A percentile compares a stretch with the other conserved stretches of the same genome.
phyloP scores from a whole-genome alignment of 2,329 filamentous ascomycete genomes.

The Colletotrichum noveboracense region DNA sequence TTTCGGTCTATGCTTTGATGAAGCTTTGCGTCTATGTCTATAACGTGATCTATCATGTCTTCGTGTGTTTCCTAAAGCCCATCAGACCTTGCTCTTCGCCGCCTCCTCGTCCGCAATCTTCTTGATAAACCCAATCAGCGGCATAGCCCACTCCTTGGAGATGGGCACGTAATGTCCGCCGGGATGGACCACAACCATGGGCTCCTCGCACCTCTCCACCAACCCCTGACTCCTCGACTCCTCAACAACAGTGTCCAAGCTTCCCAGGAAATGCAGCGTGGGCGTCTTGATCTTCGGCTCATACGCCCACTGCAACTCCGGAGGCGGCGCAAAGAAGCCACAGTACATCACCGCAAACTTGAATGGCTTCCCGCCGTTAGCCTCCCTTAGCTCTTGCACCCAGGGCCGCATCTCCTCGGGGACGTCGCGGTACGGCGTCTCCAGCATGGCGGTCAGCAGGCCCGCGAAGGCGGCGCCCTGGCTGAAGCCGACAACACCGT shows the following conservation, averaged over 20 bases:
- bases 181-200: constrained; percentile 71
- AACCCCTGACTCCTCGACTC: constrained; percentile 73
- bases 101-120: constrained; percentile 34
- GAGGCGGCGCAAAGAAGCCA: constrained; percentile 72
- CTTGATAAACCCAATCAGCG: constrained; percentile 74
- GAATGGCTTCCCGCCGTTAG: constrained; percentile 53
- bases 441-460: constrained; percentile 75
- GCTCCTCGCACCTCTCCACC: constrained; percentile 66
- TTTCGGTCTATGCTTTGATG: constrained; percentile 17
- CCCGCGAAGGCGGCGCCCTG: constrained; percentile 78
- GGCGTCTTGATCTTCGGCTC: constrained; percentile 79
- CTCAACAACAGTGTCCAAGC: constrained; percentile 86
- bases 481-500: constrained; percentile 82
- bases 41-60: constrained; percentile 17
- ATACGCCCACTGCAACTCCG: constrained; percentile 68
- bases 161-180: constrained; percentile 91
- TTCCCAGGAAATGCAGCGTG: constrained; percentile 81
- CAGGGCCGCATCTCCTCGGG: constrained; percentile 39
- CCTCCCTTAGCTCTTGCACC: constrained; percentile 50
- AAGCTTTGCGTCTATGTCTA: not conserved
- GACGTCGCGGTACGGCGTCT: constrained; percentile 46
- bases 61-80: not conserved
- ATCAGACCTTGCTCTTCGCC: constrained; percentile 24
- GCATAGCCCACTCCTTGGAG: constrained; percentile 80
- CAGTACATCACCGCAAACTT: constrained; percentile 80